phyloP scores from a whole-genome alignment of 768 basidiomycete species.

The Russula sp. region DNA sequence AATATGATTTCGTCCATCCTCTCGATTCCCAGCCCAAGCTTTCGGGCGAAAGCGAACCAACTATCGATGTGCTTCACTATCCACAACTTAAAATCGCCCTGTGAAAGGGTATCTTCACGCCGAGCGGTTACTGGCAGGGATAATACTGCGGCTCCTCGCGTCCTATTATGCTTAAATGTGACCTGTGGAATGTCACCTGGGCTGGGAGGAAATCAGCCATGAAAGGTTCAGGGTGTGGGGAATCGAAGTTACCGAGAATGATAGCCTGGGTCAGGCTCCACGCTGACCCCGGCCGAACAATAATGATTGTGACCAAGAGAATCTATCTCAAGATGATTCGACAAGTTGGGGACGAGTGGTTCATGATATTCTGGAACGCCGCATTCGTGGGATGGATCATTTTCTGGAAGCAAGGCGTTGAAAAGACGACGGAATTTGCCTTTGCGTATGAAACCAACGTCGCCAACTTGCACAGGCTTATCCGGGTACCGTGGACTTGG shows the following conservation, averaged over 20 bases:
- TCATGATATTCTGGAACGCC: conserved; percentile 5
- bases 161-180: neutral
- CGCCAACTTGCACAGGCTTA: conserved; percentile 25
- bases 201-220: neutral
- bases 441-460: conserved; percentile 28
- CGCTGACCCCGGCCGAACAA: neutral
- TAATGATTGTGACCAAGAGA: neutral
- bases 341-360: neutral
- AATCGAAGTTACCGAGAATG: neutral
- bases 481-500: conserved; percentile 11
- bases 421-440: conserved; percentile 30
- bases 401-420: conserved; percentile 16
- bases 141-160: neutral
- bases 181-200: neutral
- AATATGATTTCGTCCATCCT: conserved; percentile 9
- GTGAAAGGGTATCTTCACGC: conserved; percentile 1
- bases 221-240: too few relatives aligned
- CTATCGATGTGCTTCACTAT: conserved; percentile 3
- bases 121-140: conserved; percentile 2
- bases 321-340: neutral
- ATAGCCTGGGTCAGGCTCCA: neutral
- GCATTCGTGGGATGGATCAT: neutral
- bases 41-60: neutral
- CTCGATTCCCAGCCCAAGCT: neutral
- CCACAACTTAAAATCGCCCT: neutral